Evolutionary conservation across 164 flowering plant genomes (phyloP), one percentile per base, ranked within the genome.

Genomic region (Liriodendron chinense): DNA sequence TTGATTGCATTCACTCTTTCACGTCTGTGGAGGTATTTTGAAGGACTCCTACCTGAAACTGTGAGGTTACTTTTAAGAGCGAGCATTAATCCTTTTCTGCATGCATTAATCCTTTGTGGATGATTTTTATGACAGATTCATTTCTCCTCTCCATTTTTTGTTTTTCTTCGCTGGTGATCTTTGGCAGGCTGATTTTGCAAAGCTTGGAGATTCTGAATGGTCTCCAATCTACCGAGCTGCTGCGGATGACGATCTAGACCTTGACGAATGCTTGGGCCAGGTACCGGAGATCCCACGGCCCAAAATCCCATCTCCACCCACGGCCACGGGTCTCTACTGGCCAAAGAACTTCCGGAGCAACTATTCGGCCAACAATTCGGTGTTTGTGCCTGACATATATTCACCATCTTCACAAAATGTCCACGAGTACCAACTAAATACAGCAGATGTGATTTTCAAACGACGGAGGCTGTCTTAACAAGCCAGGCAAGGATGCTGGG

Each of bases 301-400:
- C 2, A 88, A 91, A 78, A 57, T 88, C 12, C 85, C 89, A 59
- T 89, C 94, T 3, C 92, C 93, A 4, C 92, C 95, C 5, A 89
- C 97, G 18, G 91, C 90, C 23, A 89, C 97, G 1, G 97, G 94
- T 1, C 85, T 92, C 6, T 71, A 85, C 77, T 89, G 95, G 95
- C 91, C 97, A 8, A 87, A 80, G 75, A 78, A 25, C 77, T 68
- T 75, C 47, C 82, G 73, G 5, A 71, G 57, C 62, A 68, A 61
- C 69, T 53, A 18, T 67, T 62, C 21, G 22, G 43, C 76, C 3
- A 89, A 89, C 61, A 28, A 48, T 68, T 59, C 84, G 18, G 88
- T 76, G 8, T 90, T 75, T 80, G 98, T 93, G 49, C 96, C 98
- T 9, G 96, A 94, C 61, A 75, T 71, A 76, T 76, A 82, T 6